These are phyloP conservation scores for Beta corolliflora DNA, from an alignment of 179 eudicot genomes.

Conservation along the genomic window DNA sequence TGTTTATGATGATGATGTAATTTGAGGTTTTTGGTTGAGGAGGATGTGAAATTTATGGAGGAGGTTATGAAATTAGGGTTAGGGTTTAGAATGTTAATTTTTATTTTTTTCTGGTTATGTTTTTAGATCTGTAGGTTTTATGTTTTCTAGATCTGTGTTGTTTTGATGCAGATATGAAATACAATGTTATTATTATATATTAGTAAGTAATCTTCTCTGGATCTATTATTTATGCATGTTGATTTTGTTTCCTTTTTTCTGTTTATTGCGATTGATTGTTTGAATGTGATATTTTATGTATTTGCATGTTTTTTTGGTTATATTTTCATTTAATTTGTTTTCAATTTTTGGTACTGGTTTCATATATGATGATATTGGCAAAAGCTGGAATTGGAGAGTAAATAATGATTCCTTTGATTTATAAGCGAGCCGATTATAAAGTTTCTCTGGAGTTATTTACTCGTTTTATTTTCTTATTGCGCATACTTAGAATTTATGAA, in stretches of 20 bases:
- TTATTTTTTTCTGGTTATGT: too few species aligned
- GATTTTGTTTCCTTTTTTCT: background rate
- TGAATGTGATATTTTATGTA: background rate
- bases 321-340: too few species aligned
- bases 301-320: too few species aligned
- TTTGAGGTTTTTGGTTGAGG: background rate
- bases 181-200: background rate
- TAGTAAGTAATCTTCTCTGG: background rate
- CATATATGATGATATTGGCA: too few species aligned
- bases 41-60: conserved; percentile 7
- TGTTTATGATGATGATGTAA: background rate
- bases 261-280: too few species aligned
- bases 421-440: too few species aligned
- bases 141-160: conserved; percentile 1
- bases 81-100: conserved; percentile 10
- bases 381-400: too few species aligned
- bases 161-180: conserved; percentile 6
- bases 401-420: too few species aligned
- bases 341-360: too few species aligned
- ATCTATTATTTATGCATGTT: background rate
- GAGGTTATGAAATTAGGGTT: conserved; percentile 3
- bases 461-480: too few species aligned
- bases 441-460: too few species aligned
- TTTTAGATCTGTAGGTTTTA: background rate
- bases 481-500: too few species aligned